Evolutionary conservation across 2,329 filamentous ascomycete species (phyloP), one percentile per base, ranked within the genome.

Genomic region (Pseudomassariella vexata): DNA sequence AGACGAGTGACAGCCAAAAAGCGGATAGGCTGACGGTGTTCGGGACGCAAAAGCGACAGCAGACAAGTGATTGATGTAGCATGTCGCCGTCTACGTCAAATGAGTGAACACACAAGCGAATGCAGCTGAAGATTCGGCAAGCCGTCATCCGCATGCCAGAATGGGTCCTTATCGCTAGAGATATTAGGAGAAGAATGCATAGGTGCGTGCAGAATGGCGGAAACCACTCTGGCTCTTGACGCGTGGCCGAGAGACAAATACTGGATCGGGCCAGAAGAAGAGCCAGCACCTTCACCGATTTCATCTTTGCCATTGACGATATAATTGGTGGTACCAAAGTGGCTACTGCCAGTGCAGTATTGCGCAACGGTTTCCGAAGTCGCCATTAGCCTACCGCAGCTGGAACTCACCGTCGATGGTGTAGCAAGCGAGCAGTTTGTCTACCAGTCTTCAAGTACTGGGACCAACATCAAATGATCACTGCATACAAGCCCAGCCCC

Each of bases 51-150:
- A 19, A 7, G 23, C 30, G 30, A 18, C 26, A 27, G 28, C 30
- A 33, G 6, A 11, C 9, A 17, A 28, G 32, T 21, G 12, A 16
- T n/a, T n/a, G 18, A 29, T 16, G 5, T 9, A 19, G 17, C 11
- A 12, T 9, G 28, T 33, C 17, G 24, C 11, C 20, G 24, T 23
- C 20, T 21, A 19, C 31, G 25, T 6, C 16, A 15, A 28, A n/a
- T 5, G 24, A 10, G 16, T 17, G n/a, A 17, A 24, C 21, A 20
- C n/a, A 23, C 22, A 14, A 6, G n/a, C 16, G 30, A 24, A 23
- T 28, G 32, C 19, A 34, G 18, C 19, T 20, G 19, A n/a, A 34
- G 32, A 16, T 34, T 28, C 32, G 32, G 32, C 32, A 34, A 29
- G 19, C 26, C 24, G 25, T 20, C 32, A 34, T 24, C 32, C 32